A percentile compares a stretch with the other conserved stretches of the same genome.
These are phyloP conservation scores for Trifolium dubium DNA, from an alignment of 306 rosid genomes.

Conservation along the genomic window DNA sequence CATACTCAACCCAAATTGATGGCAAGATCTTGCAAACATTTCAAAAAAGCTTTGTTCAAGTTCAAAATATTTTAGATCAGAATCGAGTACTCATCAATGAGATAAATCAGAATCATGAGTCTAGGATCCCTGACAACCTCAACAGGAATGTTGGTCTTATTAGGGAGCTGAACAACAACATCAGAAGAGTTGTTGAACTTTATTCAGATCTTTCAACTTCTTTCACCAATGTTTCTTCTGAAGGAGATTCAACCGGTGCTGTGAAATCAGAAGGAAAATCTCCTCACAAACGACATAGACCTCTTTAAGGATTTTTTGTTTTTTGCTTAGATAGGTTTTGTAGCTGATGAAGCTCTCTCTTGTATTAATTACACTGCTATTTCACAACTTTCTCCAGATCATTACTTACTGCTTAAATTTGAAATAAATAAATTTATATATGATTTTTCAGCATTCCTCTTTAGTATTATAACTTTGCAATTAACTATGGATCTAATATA, in stretches of 20 bases:
- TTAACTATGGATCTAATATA: neutral
- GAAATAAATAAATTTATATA: constrained; percentile 46
- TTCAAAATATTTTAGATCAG: constrained; percentile 88
- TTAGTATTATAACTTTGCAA: neutral
- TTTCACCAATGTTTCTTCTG: constrained; percentile 88
- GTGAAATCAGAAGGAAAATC: constrained; percentile 78
- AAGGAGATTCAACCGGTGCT: constrained; percentile 90
- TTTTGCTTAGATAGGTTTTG: constrained; percentile 31
- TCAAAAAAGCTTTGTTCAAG: constrained; percentile 87
- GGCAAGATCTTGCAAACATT: constrained; percentile 77
- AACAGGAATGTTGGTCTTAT: constrained; percentile 89
- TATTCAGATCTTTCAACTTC: constrained; percentile 89
- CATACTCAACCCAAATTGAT: constrained; percentile 77
- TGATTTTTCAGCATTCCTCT: constrained; percentile 55
- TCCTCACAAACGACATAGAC: constrained; percentile 73
- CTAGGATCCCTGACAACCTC: constrained; percentile 87
- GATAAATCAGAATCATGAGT: constrained; percentile 98
- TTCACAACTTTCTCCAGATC: constrained; percentile 47
- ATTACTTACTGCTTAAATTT: constrained; percentile 50
- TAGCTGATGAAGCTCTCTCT: neutral
- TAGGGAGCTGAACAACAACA: constrained; percentile 89
- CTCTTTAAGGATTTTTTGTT: constrained; percentile 41
- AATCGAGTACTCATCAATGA: constrained; percentile 88
- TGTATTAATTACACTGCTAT: neutral
- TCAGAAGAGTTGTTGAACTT: constrained; percentile 91